Base-by-base conservation (phyloP, 345 rosid genomes). In the Noccaea caerulescens region DNA sequence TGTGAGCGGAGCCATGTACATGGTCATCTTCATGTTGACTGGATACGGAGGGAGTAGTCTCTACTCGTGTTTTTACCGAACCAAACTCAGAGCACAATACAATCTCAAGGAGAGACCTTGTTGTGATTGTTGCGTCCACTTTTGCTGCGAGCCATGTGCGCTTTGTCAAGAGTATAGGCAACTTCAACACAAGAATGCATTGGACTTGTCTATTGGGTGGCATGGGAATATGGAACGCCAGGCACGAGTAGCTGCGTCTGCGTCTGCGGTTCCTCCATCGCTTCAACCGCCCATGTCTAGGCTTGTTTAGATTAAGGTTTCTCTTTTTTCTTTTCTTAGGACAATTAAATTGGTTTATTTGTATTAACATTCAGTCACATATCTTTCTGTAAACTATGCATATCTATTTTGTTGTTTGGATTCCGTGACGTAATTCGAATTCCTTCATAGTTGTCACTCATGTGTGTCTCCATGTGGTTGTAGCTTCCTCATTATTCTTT, bases 151-250 rank as follows among this genome's bases (percentile, higher is more conserved):
- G 53, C 77, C 63, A 13, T 77, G 81, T 12, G 77, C 81, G 33
- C 81, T 77, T 62, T 72, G 77, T 53, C 81, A 77, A 72, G 81
- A 77, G 70, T 77, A 77, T 63, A 53, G 81, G 10, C 73, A 77
- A 68, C 81, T 77, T 68, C 63, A 66, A 64, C 63, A 71, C 7
- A 76, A 65, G 4, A 49, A 32, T 4, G 77, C 36, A 5, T 68
- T 36, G 6, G 81, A 77, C 58, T 59, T 77, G 77, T 60, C 74
- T 30, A 67, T 77, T 10, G 81, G 97, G 20, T 87, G 96, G 97
- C 87, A 89, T 49, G 97, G 86, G 37, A 89, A 87, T 67, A 58
- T 87, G 85, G 86, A 83, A 51, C 73, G 85, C 82, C 84, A 77
- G 36, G 79, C 72, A 43, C 70, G 86, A 57, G 6, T 55, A 2